Conservation (phyloP, 2,329 filamentous ascomycete genomes). For the Pseudofabraea citricarpa region DNA sequence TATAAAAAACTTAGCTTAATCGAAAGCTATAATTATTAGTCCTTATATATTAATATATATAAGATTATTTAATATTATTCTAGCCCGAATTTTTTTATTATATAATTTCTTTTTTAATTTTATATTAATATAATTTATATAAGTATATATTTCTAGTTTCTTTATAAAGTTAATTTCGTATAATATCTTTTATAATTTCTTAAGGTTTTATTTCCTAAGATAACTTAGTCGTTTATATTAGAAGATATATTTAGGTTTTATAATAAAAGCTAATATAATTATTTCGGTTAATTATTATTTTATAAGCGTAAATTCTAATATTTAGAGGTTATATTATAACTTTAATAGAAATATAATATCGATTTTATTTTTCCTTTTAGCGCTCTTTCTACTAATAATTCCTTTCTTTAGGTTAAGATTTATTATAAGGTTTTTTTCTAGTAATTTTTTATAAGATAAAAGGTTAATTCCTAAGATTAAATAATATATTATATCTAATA, state of each 20-base stretch:
- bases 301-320: too few relatives aligned
- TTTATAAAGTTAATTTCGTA: neutral
- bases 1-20: neutral
- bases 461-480: neutral
- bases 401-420: neutral
- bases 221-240: neutral
- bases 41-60: neutral
- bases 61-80: neutral
- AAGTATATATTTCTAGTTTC: neutral
- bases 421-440: neutral
- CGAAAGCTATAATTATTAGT: neutral
- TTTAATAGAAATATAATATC: neutral
- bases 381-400: neutral
- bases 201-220: neutral
- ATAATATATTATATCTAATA: neutral
- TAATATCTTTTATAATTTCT: neutral
- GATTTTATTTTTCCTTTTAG: neutral
- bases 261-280: neutral
- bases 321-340: neutral
- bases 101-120: neutral
- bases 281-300: neutral
- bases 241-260: neutral
- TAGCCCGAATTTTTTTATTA: neutral
- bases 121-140: neutral
- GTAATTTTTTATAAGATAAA: neutral